These are phyloP conservation scores for Castanospermum australe DNA, from an alignment of 306 rosid species.

Conservation along the genomic window DNA sequence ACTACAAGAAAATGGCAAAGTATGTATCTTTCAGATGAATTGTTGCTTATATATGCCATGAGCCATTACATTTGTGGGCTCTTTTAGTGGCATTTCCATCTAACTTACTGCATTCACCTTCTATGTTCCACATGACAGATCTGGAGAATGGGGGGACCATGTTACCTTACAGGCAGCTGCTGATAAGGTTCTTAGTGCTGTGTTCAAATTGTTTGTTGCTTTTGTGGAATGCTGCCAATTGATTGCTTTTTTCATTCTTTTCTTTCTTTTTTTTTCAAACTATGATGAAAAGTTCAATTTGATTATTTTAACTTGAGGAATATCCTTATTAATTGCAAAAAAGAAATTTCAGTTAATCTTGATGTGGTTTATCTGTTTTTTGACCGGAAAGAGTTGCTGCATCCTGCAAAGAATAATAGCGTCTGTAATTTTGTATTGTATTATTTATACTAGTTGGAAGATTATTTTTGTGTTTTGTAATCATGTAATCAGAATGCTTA, in stretches of 20 bases:
- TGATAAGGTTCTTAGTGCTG: constrained; percentile 57
- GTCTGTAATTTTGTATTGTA: not conserved
- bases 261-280: not conserved
- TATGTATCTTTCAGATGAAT: constrained; percentile 39
- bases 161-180: constrained; percentile 95
- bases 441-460: not conserved
- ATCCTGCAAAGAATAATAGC: too few species aligned
- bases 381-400: not conserved
- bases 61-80: constrained; percentile 6
- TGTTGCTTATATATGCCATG: constrained; percentile 26
- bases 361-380: not conserved
- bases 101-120: constrained; percentile 21
- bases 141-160: constrained; percentile 99
- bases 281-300: not conserved
- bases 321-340: not conserved
- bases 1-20: constrained; percentile 87
- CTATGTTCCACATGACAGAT: constrained; percentile 48
- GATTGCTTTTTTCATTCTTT: constrained; percentile 12
- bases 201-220: not conserved
- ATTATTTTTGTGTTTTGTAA: not conserved
- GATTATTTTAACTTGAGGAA: not conserved
- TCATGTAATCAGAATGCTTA: not conserved
- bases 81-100: constrained; percentile 16
- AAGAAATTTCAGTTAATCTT: not conserved
- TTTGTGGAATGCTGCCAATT: constrained; percentile 11